phyloP scores from a whole-genome alignment of 768 basidiomycete species.

The Tricholoma hemisulphureum region DNA sequence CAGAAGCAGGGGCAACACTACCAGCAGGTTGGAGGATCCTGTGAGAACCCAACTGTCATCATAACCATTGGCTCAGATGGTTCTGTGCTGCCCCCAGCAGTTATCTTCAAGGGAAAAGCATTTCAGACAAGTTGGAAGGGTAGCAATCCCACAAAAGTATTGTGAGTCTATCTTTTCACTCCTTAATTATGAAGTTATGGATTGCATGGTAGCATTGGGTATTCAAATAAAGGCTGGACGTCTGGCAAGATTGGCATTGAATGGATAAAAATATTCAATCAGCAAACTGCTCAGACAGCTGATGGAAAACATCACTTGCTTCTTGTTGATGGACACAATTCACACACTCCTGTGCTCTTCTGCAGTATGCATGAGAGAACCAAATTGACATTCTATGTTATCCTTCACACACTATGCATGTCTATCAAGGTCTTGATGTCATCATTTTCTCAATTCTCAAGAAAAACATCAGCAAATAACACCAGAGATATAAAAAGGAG shows the following conservation, averaged over 20 bases:
- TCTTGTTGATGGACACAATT: constrained; percentile 41
- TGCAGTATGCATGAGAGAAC: constrained; percentile 30
- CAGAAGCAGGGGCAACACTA: not conserved
- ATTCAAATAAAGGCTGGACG: constrained; percentile 32
- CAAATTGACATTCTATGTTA: constrained; percentile 41
- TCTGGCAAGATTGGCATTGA: constrained; percentile 20
- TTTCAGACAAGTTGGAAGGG: constrained; percentile 29
- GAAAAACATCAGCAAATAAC: constrained; percentile 1
- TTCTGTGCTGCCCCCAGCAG: constrained; percentile 24
- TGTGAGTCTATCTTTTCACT: constrained; percentile 28
- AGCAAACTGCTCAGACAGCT: constrained; percentile 33
- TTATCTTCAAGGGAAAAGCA: constrained; percentile 39
- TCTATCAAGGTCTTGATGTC: constrained; percentile 44
- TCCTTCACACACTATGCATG: constrained; percentile 40
- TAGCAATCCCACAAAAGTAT: constrained; percentile 33
- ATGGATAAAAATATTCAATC: constrained; percentile 32
- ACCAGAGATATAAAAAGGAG: not conserved
- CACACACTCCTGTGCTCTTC: constrained; percentile 33
- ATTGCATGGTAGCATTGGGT: constrained; percentile 18
- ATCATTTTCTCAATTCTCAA: constrained; percentile 42
- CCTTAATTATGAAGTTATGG: not conserved
- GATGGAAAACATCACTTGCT: constrained; percentile 27
- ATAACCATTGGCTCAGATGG: constrained; percentile 35
- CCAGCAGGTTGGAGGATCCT: constrained; percentile 1
- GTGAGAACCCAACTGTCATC: constrained; percentile 36